A percentile compares a stretch with the other conserved stretches of the same genome.
Conservation (phyloP, 2,329 filamentous ascomycete genomes). For the Xylaria digitata region DNA sequence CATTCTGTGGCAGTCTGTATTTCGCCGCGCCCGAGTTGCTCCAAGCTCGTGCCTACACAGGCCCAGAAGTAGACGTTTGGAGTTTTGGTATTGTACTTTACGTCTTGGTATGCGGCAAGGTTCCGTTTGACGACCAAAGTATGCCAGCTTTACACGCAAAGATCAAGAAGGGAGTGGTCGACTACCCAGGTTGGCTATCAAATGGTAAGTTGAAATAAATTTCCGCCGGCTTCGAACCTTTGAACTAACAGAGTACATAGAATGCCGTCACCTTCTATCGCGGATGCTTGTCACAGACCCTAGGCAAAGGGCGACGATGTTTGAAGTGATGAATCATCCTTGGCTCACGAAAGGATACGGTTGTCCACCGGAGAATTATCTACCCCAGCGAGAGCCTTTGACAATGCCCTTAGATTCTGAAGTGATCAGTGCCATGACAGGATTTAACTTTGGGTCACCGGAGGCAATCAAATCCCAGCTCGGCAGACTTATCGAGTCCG, state of each 20-base stretch:
- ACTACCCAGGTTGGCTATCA: slow-evolving; percentile 94
- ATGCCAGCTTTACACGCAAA: slow-evolving; percentile 99
- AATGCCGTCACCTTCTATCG: slow-evolving; percentile 92
- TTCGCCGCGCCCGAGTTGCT: slow-evolving; percentile 96
- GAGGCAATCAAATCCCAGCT: slow-evolving; percentile 86
- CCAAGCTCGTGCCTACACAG: slow-evolving; percentile 93
- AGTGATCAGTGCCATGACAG: slow-evolving; percentile 93
- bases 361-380: slow-evolving; percentile 86
- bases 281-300: slow-evolving; percentile 97
- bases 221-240: slow-evolving; percentile 22
- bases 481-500: slow-evolving; percentile 87
- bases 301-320: slow-evolving; percentile 83
- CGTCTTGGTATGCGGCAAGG: slow-evolving; percentile 95
- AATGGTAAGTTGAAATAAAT: slow-evolving; percentile 70
- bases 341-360: slow-evolving; percentile 96
- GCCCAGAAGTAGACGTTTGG: slow-evolving; percentile 97
- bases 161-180: slow-evolving; percentile 96
- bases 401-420: slow-evolving; percentile 83
- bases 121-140: slow-evolving; percentile 98
- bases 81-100: slow-evolving; percentile 99
- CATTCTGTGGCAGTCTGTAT: slow-evolving; percentile 96
- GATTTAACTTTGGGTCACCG: slow-evolving; percentile 93
- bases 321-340: slow-evolving; percentile 92
- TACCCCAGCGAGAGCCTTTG: slow-evolving; percentile 86
- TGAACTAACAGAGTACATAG: slow-evolving; percentile 63